Evolutionary conservation across 2,329 filamentous ascomycete species (phyloP).

Genomic region (Talaromyces sp.): DNA sequence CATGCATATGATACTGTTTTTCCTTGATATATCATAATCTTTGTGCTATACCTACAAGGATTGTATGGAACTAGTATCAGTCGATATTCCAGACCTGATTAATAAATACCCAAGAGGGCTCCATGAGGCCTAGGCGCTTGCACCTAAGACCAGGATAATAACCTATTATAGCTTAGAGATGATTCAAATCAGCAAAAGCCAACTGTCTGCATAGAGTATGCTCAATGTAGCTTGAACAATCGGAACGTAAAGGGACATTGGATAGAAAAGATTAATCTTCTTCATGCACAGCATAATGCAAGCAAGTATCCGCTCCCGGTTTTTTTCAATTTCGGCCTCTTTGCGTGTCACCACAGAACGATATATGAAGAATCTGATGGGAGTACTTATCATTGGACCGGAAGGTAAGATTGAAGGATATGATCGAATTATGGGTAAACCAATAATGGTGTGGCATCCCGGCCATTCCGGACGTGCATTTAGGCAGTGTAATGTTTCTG

Average conservation of each 20-base stretch:
- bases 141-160: not conserved
- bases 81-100: not conserved
- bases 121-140: not conserved
- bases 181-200: not conserved
- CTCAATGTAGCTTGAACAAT: not conserved
- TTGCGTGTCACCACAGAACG: not conserved
- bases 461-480: slow-evolving; percentile 3
- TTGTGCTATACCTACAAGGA: not conserved
- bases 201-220: not conserved
- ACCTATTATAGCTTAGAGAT: not conserved
- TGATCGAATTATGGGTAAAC: not conserved
- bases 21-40: not conserved
- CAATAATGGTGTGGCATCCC: not conserved
- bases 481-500: not conserved
- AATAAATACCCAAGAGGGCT: not conserved
- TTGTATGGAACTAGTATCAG: not conserved
- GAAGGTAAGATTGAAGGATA: not conserved
- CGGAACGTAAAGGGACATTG: not conserved
- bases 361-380: not conserved
- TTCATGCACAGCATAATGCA: slow-evolving; percentile 5
- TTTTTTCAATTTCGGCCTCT: not conserved
- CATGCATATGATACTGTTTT: not conserved
- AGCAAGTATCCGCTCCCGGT: not conserved
- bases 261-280: not conserved
- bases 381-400: not conserved